Conservation (phyloP, 2,329 filamentous ascomycete species). For the Trichothecium sympodiale region DNA sequence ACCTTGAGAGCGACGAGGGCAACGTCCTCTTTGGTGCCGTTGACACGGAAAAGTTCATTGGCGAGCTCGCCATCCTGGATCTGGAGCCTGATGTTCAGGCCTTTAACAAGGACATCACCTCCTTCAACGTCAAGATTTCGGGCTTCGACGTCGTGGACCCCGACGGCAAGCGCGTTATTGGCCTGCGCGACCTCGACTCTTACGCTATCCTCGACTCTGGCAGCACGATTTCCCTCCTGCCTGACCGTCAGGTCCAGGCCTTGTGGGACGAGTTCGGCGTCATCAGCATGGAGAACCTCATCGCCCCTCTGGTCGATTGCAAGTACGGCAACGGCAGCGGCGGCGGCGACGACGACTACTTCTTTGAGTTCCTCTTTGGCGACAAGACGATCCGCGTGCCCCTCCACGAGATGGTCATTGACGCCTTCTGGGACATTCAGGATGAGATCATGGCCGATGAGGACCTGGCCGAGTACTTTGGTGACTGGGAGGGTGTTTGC, state of each 20-base stretch:
- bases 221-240: conserved; percentile 59
- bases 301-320: conserved; percentile 43
- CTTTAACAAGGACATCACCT: conserved; percentile 26
- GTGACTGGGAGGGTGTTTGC: conserved; percentile 33
- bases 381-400: conserved; percentile 35
- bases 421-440: conserved; percentile 24
- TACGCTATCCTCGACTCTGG: conserved; percentile 64
- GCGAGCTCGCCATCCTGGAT: conserved; percentile 27
- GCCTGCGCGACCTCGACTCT: conserved; percentile 26
- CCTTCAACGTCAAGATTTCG: conserved; percentile 23
- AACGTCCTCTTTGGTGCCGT: conserved; percentile 71
- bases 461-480: conserved; percentile 16
- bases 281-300: conserved; percentile 24
- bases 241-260: conserved; percentile 41
- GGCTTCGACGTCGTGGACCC: conserved; percentile 26
- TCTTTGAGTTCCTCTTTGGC: conserved; percentile 41
- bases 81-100: conserved; percentile 34
- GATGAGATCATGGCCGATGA: conserved; percentile 24
- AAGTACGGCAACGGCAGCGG: conserved; percentile 29
- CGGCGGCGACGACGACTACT: conserved; percentile 27
- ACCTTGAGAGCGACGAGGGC: conserved; percentile 52
- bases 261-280: conserved; percentile 43
- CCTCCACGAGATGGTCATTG: conserved; percentile 42
- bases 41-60: conserved; percentile 61
- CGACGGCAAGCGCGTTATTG: conserved; percentile 15